Evolutionary conservation across 2,329 filamentous ascomycete species (phyloP).

Genomic region (Fusarium sp.): DNA sequence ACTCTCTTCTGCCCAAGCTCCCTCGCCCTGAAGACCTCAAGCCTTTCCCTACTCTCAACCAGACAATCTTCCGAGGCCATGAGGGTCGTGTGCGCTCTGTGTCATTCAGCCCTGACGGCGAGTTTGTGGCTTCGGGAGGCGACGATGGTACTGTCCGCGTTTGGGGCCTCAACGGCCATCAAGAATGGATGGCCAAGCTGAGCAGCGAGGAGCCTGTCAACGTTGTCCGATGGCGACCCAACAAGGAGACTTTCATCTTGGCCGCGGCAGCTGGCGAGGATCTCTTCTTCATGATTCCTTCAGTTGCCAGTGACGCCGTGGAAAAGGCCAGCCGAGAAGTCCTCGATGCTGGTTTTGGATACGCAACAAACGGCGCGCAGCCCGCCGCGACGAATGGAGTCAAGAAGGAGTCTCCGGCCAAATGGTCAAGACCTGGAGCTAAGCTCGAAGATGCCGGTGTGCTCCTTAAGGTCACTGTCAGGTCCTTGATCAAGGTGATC

Average conservation of each 20-base stretch:
- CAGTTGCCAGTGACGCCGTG: constrained; percentile 76
- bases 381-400: constrained; percentile 62
- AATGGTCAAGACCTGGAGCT: constrained; percentile 83
- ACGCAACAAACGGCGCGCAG: constrained; percentile 77
- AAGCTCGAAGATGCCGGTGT: constrained; percentile 82
- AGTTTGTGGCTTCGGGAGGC: constrained; percentile 90
- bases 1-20: constrained; percentile 90
- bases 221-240: constrained; percentile 89
- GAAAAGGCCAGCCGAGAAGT: constrained; percentile 80
- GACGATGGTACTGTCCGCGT: constrained; percentile 93
- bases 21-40: constrained; percentile 93
- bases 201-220: constrained; percentile 84
- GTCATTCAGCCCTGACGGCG: constrained; percentile 84
- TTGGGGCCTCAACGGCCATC: constrained; percentile 90
- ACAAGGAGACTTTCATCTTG: constrained; percentile 81
- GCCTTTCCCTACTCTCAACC: constrained; percentile 92
- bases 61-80: constrained; percentile 88
- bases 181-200: constrained; percentile 86
- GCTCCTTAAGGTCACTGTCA: constrained; percentile 81
- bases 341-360: constrained; percentile 91
- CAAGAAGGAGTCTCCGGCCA: constrained; percentile 80
- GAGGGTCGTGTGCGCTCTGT: constrained; percentile 87
- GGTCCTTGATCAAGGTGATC: constrained; percentile 84
- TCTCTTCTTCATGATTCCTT: constrained; percentile 85
- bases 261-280: constrained; percentile 87